These are phyloP conservation scores for Luffa aegyptiaca DNA, from an alignment of 306 rosid species.

Conservation along the genomic window DNA sequence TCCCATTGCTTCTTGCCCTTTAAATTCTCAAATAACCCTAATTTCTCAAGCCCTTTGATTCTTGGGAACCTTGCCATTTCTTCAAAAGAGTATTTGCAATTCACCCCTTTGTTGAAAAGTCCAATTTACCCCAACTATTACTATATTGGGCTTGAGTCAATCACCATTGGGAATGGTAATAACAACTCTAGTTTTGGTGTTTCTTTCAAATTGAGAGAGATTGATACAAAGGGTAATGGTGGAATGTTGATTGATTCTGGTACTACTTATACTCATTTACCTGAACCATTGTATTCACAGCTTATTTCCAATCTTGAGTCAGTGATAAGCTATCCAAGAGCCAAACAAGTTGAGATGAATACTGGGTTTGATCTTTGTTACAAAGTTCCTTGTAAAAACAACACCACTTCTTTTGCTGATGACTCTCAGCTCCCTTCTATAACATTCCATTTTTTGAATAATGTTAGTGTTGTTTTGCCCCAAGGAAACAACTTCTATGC, in stretches of 20 bases:
- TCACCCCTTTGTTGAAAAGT: conserved; percentile 42
- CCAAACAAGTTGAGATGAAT: conserved; percentile 24
- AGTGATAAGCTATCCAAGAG: conserved; percentile 29
- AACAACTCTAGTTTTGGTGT: conserved; percentile 2
- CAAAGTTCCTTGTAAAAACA: conserved; percentile 19
- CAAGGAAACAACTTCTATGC: conserved; percentile 39
- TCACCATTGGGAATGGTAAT: conserved; percentile 18
- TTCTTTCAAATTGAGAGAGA: conserved; percentile 27
- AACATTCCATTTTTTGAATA: conserved; percentile 35
- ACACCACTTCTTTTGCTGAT: not conserved
- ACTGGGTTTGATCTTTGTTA: conserved; percentile 44
- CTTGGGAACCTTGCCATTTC: conserved; percentile 31
- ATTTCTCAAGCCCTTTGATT: conserved; percentile 38
- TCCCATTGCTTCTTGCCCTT: conserved; percentile 46
- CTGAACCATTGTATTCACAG: conserved; percentile 41
- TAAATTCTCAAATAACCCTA: conserved; percentile 48
- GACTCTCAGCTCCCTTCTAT: conserved; percentile 25
- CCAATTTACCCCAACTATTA: conserved; percentile 35
- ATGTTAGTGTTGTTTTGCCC: conserved; percentile 28
- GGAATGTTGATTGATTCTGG: conserved; percentile 46
- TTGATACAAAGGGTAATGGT: conserved; percentile 43
- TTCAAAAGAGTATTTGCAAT: conserved; percentile 23
- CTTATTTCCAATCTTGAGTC: conserved; percentile 27
- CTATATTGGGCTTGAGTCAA: conserved; percentile 37
- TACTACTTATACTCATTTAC: conserved; percentile 46